Base-by-base conservation (phyloP, 768 basidiomycete genomes). In the Suillus weaverae region DNA sequence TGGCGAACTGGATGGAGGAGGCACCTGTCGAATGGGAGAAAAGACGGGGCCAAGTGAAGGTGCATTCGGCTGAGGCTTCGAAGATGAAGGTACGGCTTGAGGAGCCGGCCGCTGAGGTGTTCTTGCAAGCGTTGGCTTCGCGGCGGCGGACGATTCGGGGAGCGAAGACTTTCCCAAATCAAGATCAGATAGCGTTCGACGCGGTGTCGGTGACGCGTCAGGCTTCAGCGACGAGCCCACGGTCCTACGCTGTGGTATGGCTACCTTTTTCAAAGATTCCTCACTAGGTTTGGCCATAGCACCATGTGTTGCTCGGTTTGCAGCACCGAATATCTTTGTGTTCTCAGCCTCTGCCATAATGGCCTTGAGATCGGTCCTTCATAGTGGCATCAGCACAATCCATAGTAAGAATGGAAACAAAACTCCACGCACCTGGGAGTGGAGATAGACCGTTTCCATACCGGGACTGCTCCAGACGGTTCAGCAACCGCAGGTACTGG, bases 341-440 rank as follows among this genome's bases (percentile, higher is more conserved):
- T 70, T 77, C 56, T 83, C 86, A 1, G 89, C 84, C 74, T 95
- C 95, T 0, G 90, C 92, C 85, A 98, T 93, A 64, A 98, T 86
- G 18, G 85, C 77, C 70, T 90, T 91, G 85, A 98, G 89, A 72
- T 53, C 51, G 18, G 51, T 53, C 51, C 91, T 95, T 66, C 10
- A 66, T 30, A 48, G 0, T n/a, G 61, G n/a, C 44, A 63, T 69
- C 41, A 66, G 61, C 63, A 69, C 18, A 57, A 64, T 44, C 32
- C 18, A 33, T 32, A 32, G 8, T 18, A 18, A 51, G 16, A 51
- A 51, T 18, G 8, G 9, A 53, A 53, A 18, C 2, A 30, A 53
- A 32, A 39, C 41, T 50, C 35, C 16, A 76, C 85, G 44, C 70
- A 87, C 89, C 82, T 81, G 62, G 87, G 86, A 0, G 77, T 76